Base-by-base conservation (phyloP, 768 basidiomycete species). In the Lentinula sp. region DNA sequence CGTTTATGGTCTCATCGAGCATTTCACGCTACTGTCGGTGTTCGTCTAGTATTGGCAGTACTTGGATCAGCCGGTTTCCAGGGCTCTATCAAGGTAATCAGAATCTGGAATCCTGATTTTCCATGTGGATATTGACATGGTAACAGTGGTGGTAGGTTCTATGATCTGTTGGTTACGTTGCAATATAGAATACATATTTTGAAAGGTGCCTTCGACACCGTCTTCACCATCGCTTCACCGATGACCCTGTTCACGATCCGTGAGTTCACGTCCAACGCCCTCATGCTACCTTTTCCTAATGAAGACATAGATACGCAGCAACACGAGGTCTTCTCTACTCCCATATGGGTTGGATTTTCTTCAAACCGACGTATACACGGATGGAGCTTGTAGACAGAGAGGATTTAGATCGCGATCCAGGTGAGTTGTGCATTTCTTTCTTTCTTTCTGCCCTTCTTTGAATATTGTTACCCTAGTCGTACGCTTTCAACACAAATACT, bases 291-390 rank as follows among this genome's bases (percentile, higher is more conserved):
- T 13, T 39, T 31, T 48, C 46, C 42, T 43, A 11, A 32, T 28
- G 42, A 45, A 49, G 5, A 4, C 34, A 50, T 57, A 87, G 86
- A 3, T 93, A 93, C 68, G 78, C 87, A 16, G 91, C 90, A 0
- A 87, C 88, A 0, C 77, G 80, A 31, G 91, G 91, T 0, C 71
- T 93, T 1, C 78, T 88, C 56, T 91, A 83, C 68, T 87, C 89
- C 5, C 91, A 92, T 65, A 83, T 91, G 77, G 91, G 91, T 1
- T 93, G 91, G 91, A 91, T 92, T 66, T 92, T 93, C 70, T 85
- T 77, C 75, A 89, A 90, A 70, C 84, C 88, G 1, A 79, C 67
- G 1, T 91, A 92, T 67, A 75, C 80, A 32, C 76, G 82, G 21
- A 74, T 92, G 75, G 75, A 78, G 43, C 69, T 84, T 8, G 82